Evolutionary conservation across 2,329 filamentous ascomycete genomes (phyloP).

Genomic region (Trichoderma cornu-damae): DNA sequence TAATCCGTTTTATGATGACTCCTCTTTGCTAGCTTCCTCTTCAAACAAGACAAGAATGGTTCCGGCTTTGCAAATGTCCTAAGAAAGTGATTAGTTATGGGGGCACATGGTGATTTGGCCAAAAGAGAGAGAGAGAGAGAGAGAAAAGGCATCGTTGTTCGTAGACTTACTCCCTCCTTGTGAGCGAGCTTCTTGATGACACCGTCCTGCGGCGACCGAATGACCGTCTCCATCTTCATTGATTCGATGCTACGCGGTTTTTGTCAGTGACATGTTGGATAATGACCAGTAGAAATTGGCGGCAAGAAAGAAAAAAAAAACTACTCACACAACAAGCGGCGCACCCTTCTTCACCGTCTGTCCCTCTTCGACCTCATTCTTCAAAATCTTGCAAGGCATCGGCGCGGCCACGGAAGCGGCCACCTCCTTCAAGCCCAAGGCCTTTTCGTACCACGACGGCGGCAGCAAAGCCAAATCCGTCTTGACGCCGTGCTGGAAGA

Average conservation of each 20-base stretch:
- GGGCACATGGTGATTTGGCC: no score
- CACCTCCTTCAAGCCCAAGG: constrained; percentile 73
- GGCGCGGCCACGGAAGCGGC: constrained; percentile 81
- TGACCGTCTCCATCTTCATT: constrained; percentile 88
- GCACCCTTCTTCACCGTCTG: constrained; percentile 79
- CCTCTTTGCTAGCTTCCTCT: constrained; percentile 37
- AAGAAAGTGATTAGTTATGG: not conserved
- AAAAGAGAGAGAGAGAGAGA: no score
- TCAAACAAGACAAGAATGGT: constrained; percentile 71
- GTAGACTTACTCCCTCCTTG: constrained; percentile 60
- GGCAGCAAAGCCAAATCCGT: constrained; percentile 52
- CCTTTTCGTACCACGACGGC: constrained; percentile 82
- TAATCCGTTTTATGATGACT: constrained; percentile 24
- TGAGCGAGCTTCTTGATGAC: constrained; percentile 68
- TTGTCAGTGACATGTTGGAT: constrained; percentile 32
- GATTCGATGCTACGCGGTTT: constrained; percentile 61
- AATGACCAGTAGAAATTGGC: not conserved
- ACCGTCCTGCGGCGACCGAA: constrained; percentile 69
- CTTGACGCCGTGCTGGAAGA: constrained; percentile 68
- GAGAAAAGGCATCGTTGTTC: no score
- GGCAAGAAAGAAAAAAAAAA: not conserved
- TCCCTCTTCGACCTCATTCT: constrained; percentile 81
- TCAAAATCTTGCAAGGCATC: constrained; percentile 95
- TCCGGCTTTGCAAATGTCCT: constrained; percentile 75
- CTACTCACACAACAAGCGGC: constrained; percentile 70